Base-by-base conservation (phyloP, 768 basidiomycete species). In the Podaxis sp. region DNA sequence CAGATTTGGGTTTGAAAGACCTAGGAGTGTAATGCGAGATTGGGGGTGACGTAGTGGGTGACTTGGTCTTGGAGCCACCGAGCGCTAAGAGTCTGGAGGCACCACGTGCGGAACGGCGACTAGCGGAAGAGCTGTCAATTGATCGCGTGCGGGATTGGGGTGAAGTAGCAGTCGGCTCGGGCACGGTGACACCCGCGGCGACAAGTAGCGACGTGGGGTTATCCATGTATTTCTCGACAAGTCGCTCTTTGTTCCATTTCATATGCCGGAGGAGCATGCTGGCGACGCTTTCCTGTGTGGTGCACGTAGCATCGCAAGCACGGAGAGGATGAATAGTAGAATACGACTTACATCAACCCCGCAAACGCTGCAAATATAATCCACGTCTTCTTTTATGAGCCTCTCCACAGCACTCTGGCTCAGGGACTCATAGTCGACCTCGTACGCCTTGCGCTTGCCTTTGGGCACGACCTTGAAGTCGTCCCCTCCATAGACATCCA, bases 191-290 rank as follows among this genome's bases (percentile, higher is more conserved):
- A 3, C 96, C 97, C 0, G 96, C 94, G 6, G 85, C 84, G 28
- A 85, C 81, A 30, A 89, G 84, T 15, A 95, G 84, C 7, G 78
- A 76, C 19, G 86, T 80, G 0, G 93, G 85, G 64, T 94, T 92
- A 69, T 98, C 96, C 95, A 97, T 97, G 77, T 93, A 99, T 73
- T 93, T 91, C 77, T 99, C 96, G 68, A 95, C 93, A 22, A 99
- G 84, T 61, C 89, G 88, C 73, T 99, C 97, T 72, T 93, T 93
- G 81, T 99, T 99, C 97, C 97, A 99, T 60, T 83, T 80, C 80
- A 90, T 85, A 76, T 92, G 79, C 30, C 95, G 87, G 63, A 99
- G 79, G 5, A 99, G 82, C 33, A 95, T 77, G 2, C 87, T 82
- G 3, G 95, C 95, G 2, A 84, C 84, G 68, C 84, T 84, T 2